Percentiles rank a stretch among this genome's conserved stretches.
phyloP scores from a whole-genome alignment of 2,329 filamentous ascomycete species.

The Arthrobotrys megalospora region DNA sequence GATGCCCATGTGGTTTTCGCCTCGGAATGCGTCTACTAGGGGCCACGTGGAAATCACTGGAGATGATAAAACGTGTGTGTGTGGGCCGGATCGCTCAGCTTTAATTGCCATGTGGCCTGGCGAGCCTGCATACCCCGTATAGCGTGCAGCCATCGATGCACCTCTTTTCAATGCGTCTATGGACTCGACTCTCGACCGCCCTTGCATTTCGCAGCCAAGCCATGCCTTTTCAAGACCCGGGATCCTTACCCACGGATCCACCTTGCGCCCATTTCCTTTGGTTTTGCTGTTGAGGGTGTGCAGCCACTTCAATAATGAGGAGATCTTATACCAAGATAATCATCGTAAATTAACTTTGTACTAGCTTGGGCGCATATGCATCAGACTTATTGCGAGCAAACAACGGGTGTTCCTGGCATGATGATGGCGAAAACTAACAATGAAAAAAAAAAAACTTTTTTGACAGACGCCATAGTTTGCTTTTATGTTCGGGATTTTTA shows the following conservation, averaged over 20 bases:
- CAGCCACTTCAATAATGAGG: constrained; percentile 16
- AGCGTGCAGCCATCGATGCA: constrained; percentile 43
- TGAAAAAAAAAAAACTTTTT: constrained; percentile 1
- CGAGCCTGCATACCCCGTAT: constrained; percentile 46
- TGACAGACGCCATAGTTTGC: constrained; percentile 59
- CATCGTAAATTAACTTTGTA: constrained; percentile 45
- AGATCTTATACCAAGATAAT: constrained; percentile 28
- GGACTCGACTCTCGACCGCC: constrained; percentile 14
- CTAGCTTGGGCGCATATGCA: constrained; percentile 46
- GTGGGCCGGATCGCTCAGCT: constrained; percentile 40
- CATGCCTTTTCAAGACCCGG: constrained; percentile 40
- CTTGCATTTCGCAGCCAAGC: constrained; percentile 31
- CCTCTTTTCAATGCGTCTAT: constrained; percentile 40
- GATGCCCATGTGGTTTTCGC: constrained; percentile 37
- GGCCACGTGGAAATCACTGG: constrained; percentile 48
- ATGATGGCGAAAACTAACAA: constrained; percentile 33
- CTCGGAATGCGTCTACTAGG: constrained; percentile 33
- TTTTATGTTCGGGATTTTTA: constrained; percentile 32
- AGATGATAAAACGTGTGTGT: constrained; percentile 34
- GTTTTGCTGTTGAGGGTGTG: neutral
- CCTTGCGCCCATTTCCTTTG: constrained; percentile 8
- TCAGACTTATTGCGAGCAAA: constrained; percentile 44
- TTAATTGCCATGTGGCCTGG: constrained; percentile 58
- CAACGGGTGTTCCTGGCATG: constrained; percentile 55
- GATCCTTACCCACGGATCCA: constrained; percentile 48